Base-by-base conservation (phyloP, 108 stramenopile genomes). In the Conticribra guillardii region DNA sequence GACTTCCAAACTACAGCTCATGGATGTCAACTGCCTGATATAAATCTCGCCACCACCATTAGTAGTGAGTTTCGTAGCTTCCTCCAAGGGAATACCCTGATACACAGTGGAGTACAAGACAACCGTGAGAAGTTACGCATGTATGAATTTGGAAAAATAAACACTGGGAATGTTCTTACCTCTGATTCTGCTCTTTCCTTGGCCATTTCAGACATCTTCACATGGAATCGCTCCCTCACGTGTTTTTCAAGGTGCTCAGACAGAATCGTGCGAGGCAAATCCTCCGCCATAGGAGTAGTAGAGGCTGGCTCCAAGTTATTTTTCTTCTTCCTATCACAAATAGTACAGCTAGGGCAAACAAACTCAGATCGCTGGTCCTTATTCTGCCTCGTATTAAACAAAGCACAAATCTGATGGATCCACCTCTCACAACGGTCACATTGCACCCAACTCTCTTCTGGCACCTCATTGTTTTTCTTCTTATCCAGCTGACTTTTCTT, bases 341-440 rank as follows among this genome's bases (percentile, higher is more conserved):
- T 86, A 7, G 95, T 96, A 81, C 95, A 96, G 29, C 82, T 82
- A 11, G 95, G 92, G 72, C 95, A 96, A 24, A 86, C 85, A 67
- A 90, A 96, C 61, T 96, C 91, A 16, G 91, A 93, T 18, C 87
- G 76, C 61, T 96, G 92, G 56, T 96, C 91, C 72, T 92, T 93
- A 76, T 96, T 97, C 71, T 95, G 93, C 8, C 98, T 80, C 26
- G 96, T 95, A 80, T 99, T 99, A 84, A 98, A 98, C n/a, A 99
- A 82, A 21, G 97, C 97, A 83, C 99, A 99, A 44, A 98, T 96
- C 76, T 98, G 98, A 83, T 99, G 99, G 21, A 97, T 92, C 99
- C 99, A 99, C 41, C 96, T 81, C 66, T 94, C 85, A 66, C 99
- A 99, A 11, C 85, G 82, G 73, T 98, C 96, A 66, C 99, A 99